A percentile compares a stretch with the other conserved stretches of the same genome.
Conservation (phyloP, 352 stramenopile genomes). For the Globisporangium okanoganense region DNA sequence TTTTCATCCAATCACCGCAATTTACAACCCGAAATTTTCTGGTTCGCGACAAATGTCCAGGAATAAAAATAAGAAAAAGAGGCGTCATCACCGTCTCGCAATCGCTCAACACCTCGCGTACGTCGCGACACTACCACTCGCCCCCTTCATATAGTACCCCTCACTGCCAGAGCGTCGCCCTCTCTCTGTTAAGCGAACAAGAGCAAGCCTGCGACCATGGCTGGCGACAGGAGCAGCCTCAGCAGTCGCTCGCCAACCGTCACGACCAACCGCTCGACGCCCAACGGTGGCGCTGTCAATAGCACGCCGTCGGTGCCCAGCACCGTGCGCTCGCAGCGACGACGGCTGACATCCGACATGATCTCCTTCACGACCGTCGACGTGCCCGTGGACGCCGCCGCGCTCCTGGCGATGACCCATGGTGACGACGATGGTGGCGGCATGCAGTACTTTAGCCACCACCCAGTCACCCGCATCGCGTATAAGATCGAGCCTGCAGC, state of each 20-base stretch:
- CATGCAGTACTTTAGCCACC: neutral
- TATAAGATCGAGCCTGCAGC: slow-evolving; percentile 8
- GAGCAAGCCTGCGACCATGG: neutral
- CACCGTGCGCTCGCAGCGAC: slow-evolving; percentile 3
- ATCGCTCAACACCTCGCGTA: neutral
- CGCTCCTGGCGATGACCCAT: slow-evolving; percentile 7
- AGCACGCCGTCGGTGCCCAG: slow-evolving; percentile 1
- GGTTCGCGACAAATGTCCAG: neutral
- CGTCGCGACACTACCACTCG: neutral
- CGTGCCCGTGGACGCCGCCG: slow-evolving; percentile 14
- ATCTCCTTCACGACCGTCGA: slow-evolving; percentile 44
- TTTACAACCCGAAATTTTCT: neutral
- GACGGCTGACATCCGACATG: slow-evolving; percentile 43
- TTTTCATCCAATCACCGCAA: neutral
- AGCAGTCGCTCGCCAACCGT: slow-evolving; percentile 4
- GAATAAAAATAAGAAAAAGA: neutral
- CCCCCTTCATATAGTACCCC: neutral
- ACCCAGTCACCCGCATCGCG: neutral
- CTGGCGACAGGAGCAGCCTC: neutral
- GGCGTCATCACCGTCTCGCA: neutral
- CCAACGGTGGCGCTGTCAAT: no score
- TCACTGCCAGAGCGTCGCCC: neutral
- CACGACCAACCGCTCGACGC: neutral
- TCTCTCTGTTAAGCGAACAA: neutral
- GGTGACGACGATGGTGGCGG: slow-evolving; percentile 2